Percentiles rank a stretch among this genome's conserved stretches.
These are phyloP conservation scores for Daldinia loculata DNA, from an alignment of 495 filamentous ascomycete genomes.

Conservation along the genomic window DNA sequence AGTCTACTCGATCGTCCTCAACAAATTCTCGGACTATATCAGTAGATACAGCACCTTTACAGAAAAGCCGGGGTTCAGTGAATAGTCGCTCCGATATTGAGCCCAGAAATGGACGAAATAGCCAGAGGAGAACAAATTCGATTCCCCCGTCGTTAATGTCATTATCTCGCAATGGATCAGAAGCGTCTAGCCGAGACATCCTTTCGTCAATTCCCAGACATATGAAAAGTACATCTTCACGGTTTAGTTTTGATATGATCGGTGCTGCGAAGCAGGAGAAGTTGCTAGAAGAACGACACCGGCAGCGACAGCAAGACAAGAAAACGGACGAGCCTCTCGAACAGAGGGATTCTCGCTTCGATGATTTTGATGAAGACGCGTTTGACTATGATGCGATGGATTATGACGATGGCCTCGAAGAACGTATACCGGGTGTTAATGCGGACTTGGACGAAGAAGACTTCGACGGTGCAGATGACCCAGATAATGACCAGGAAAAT, in stretches of 20 bases:
- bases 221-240: constrained; percentile 84
- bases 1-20: constrained; percentile 44
- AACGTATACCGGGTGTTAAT: constrained; percentile 79
- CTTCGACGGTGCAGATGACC: constrained; percentile 44
- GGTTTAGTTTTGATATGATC: constrained; percentile 95
- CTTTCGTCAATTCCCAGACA: constrained; percentile 71
- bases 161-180: constrained; percentile 52
- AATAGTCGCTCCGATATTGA: constrained; percentile 19
- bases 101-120: constrained; percentile 37
- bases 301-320: constrained; percentile 71
- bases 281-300: constrained; percentile 84
- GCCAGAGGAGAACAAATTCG: constrained; percentile 50
- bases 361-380: constrained; percentile 72
- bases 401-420: constrained; percentile 77
- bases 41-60: constrained; percentile 15
- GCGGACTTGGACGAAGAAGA: constrained; percentile 66
- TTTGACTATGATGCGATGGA: constrained; percentile 75
- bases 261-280: constrained; percentile 82
- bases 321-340: constrained; percentile 45
- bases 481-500: constrained; percentile 61
- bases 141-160: constrained; percentile 44
- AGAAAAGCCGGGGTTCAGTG: constrained; percentile 38
- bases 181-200: constrained; percentile 52
- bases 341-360: constrained; percentile 56
- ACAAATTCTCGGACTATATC: constrained; percentile 46